A percentile compares a stretch with the other conserved stretches of the same genome.
These are phyloP conservation scores for Daldinia loculata DNA, from an alignment of 495 filamentous ascomycete species.

Conservation along the genomic window DNA sequence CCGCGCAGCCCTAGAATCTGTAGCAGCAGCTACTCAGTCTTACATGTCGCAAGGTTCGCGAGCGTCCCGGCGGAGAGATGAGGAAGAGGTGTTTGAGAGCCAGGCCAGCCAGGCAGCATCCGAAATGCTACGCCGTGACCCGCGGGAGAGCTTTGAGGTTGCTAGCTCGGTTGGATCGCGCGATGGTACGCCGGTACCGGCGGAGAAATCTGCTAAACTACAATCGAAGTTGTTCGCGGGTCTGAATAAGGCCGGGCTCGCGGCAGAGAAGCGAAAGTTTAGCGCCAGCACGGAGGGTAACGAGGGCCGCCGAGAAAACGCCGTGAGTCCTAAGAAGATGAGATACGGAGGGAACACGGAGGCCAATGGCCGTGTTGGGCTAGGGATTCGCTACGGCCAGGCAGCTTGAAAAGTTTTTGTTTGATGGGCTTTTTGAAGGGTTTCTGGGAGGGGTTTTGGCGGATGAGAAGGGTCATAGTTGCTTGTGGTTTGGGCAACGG, in stretches of 20 bases:
- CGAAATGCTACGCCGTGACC: constrained; percentile 63
- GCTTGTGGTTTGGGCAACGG: neutral
- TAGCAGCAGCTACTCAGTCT: constrained; percentile 57
- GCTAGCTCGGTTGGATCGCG: constrained; percentile 55
- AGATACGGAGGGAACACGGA: constrained; percentile 57
- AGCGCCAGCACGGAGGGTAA: constrained; percentile 55
- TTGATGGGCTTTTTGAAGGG: neutral
- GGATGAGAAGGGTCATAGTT: neutral
- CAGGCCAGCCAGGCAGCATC: constrained; percentile 63
- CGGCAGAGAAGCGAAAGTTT: constrained; percentile 66
- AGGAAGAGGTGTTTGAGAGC: constrained; percentile 56
- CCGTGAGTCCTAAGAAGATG: constrained; percentile 66
- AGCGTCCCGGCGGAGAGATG: constrained; percentile 41
- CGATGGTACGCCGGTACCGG: constrained; percentile 53
- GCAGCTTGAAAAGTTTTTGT: constrained; percentile 10
- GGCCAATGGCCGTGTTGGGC: constrained; percentile 59
- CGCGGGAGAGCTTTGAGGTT: constrained; percentile 60
- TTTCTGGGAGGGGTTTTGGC: neutral
- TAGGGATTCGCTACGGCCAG: constrained; percentile 67
- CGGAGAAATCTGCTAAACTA: constrained; percentile 57
- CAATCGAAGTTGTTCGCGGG: constrained; percentile 76
- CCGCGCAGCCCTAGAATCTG: constrained; percentile 63
- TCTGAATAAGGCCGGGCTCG: constrained; percentile 64
- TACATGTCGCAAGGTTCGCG: constrained; percentile 52
- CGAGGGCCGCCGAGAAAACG: constrained; percentile 41